Conservation (phyloP, 306 rosid species). For the Malus orientalis region DNA sequence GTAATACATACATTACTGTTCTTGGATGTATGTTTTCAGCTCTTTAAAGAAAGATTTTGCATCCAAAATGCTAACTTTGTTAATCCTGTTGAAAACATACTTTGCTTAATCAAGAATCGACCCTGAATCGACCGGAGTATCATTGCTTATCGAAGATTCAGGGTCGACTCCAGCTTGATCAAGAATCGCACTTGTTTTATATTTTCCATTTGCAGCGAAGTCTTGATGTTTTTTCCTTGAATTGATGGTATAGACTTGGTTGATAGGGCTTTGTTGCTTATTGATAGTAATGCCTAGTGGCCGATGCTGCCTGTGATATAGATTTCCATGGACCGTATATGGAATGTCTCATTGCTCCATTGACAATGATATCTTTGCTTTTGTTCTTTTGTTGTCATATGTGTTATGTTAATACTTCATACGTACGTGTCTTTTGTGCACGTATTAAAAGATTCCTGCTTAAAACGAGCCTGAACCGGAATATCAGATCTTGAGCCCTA, state of each 20-base stretch:
- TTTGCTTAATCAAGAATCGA: too few species aligned
- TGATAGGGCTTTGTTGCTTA: neutral
- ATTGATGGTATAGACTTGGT: neutral
- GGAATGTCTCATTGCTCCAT: neutral
- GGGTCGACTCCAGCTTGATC: neutral
- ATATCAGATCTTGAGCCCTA: neutral
- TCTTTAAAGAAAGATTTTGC: neutral
- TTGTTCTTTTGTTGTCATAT: too few species aligned
- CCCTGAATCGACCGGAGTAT: too few species aligned
- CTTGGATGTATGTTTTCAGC: neutral
- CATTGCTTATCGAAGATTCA: neutral
- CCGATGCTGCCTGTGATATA: neutral
- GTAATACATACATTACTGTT: neutral
- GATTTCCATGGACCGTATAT: neutral
- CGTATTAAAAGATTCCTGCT: neutral
- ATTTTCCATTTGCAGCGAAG: neutral
- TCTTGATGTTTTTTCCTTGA: neutral
- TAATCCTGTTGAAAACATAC: neutral
- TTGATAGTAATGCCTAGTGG: neutral
- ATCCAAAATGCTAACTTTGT: neutral
- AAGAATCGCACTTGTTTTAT: neutral
- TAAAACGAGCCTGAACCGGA: neutral
- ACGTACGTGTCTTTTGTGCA: neutral
- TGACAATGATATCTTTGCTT: neutral
- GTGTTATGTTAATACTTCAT: neutral